phyloP scores from a whole-genome alignment of 257 asterid species.

The Fraxinus anomala region DNA sequence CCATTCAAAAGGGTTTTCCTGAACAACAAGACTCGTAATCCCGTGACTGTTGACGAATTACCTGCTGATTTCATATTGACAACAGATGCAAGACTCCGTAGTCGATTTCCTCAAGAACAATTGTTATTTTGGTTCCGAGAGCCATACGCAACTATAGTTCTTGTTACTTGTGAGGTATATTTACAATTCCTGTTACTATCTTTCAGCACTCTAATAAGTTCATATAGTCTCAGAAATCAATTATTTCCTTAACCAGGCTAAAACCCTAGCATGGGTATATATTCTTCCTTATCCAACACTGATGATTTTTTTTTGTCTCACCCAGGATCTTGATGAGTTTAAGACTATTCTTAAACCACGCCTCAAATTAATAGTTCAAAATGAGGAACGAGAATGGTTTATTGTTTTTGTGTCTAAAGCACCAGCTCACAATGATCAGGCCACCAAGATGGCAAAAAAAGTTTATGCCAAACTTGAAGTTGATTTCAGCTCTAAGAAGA shows the following conservation, averaged over 20 bases:
- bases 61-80: constrained; percentile 91
- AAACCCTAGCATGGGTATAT: constrained; percentile 21
- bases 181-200: constrained; percentile 6
- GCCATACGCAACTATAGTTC: constrained; percentile 84
- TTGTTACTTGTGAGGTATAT: constrained; percentile 92
- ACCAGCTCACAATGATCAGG: constrained; percentile 90
- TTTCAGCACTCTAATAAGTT: constrained; percentile 8
- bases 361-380: constrained; percentile 92
- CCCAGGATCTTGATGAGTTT: constrained; percentile 96
- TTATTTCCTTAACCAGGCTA: constrained; percentile 12
- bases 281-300: constrained; percentile 18
- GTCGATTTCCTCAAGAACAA: constrained; percentile 95
- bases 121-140: constrained; percentile 93
- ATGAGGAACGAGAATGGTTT: constrained; percentile 98
- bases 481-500: constrained; percentile 95
- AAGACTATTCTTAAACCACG: constrained; percentile 97
- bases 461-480: constrained; percentile 94
- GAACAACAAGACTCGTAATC: constrained; percentile 93
- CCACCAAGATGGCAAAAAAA: constrained; percentile 95
- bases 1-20: constrained; percentile 73
- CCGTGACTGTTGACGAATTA: constrained; percentile 74
- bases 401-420: constrained; percentile 94
- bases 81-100: constrained; percentile 93
- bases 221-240: not conserved
- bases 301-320: constrained; percentile 20